Percentiles rank a stretch among this genome's conserved stretches.
Conservation (phyloP, 108 stramenopile species). For the Discostella stelligeroides region DNA sequence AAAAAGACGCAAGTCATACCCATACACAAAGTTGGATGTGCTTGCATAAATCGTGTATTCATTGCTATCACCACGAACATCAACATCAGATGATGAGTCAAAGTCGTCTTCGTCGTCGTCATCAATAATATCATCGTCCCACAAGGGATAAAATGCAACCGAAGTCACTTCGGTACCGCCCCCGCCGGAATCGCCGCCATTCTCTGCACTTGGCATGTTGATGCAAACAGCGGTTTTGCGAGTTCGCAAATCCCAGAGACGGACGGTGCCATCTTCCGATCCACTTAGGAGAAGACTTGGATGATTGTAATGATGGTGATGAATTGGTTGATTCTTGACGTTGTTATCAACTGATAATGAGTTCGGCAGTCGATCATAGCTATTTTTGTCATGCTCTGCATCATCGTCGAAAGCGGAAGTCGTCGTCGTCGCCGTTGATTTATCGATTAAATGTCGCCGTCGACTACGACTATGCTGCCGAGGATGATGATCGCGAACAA, state of each 20-base stretch:
- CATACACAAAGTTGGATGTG: conserved; percentile 27
- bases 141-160: conserved; percentile 62
- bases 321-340: not conserved
- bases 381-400: not conserved
- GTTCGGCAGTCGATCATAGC: not conserved
- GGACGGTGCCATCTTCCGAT: conserved; percentile 80
- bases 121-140: not conserved
- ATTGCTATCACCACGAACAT: not conserved
- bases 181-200: not conserved
- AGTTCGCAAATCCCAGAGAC: conserved; percentile 76
- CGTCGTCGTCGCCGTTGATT: not conserved
- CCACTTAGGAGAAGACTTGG: conserved; percentile 68
- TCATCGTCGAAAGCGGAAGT: not conserved
- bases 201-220: conserved; percentile 15
- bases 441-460: not conserved
- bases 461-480: not conserved
- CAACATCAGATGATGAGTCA: too few species aligned
- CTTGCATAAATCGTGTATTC: conserved; percentile 20
- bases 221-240: conserved; percentile 55
- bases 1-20: conserved; percentile 43
- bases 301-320: not conserved
- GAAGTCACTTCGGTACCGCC: conserved; percentile 55
- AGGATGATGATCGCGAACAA: not conserved
- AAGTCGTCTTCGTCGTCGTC: conserved; percentile 16
- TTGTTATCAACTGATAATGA: not conserved